Evolutionary conservation across 805 yeast species (phyloP), one percentile per base, ranked within the genome.

Genomic region (Myxozyma nipponensis): DNA sequence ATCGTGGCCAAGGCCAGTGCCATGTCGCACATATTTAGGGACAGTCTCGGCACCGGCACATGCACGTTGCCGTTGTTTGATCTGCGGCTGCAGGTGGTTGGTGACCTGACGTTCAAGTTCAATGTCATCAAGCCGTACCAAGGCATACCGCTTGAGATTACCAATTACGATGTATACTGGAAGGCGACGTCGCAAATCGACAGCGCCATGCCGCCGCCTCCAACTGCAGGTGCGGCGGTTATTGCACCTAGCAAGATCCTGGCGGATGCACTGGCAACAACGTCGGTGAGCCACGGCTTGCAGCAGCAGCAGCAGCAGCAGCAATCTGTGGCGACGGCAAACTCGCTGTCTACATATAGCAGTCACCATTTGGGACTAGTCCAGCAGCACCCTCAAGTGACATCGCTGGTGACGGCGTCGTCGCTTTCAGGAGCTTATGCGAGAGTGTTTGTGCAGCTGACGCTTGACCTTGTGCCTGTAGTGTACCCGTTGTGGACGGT

Each of bases 121-220:
- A 90, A 87, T 62, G 78, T 91, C 2, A 86, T 91, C 44, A 82
- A 82, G 65, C 97, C 98, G n/a, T 93, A 84, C 64, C 74, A 82
- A 4, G 97, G 96, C 4, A 69, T 66, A 37, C 84, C 95, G 3
- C 71, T 91, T 51, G 97, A 90, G 66, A 84, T 95, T 39, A 83
- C 95, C 9, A 87, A 88, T 70, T 89, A 86, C 65, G 97, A 90
- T 63, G 91, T 98, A 0, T 91, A 91, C 69, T 91, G 98, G 98
- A 93, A 90, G 68, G 83, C 95, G 0, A 86, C 96, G 0, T 77
- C 83, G 40, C 79, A 78, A 36, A 67, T 72, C 39, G 71, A 64
- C 43, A 57, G 38, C 21, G 32, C 52, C 3, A 56, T 48, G 18
- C 42, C 47, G n/a, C 49, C 34, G 39, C 39, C 28, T 21, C 56